phyloP scores from a whole-genome alignment of 495 filamentous ascomycete genomes.

The Aspergillus leporis region DNA sequence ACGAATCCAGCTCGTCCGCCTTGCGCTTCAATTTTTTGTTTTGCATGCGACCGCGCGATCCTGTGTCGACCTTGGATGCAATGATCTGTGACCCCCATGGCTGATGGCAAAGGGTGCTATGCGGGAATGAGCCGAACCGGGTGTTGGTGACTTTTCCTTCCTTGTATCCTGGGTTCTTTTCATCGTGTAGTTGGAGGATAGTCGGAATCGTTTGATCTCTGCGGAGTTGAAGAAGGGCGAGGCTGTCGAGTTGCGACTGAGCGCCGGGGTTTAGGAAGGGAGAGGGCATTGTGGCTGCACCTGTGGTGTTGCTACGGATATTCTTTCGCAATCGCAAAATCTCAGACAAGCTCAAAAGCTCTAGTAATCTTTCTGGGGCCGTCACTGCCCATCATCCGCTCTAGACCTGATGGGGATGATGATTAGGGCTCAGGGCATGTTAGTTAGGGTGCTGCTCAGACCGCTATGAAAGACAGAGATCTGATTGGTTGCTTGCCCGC shows the following conservation, averaged over 20 bases:
- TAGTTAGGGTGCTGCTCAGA: constrained; percentile 17
- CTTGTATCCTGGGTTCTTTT: constrained; percentile 66
- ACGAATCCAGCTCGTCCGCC: constrained; percentile 45
- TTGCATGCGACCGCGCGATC: constrained; percentile 63
- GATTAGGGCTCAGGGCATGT: constrained; percentile 41
- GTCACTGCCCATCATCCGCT: constrained; percentile 14
- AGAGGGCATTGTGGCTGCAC: constrained; percentile 46
- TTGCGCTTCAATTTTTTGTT: constrained; percentile 52
- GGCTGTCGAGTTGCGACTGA: constrained; percentile 51
- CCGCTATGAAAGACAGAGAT: constrained; percentile 21
- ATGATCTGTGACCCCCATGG: constrained; percentile 91
- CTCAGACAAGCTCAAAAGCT: constrained; percentile 4
- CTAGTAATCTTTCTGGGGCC: constrained; percentile 1
- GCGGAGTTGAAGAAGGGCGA: constrained; percentile 80
- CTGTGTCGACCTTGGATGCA: constrained; percentile 87
- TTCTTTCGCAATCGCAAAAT: constrained; percentile 7
- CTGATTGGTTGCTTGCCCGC: constrained; percentile 19
- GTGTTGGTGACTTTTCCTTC: constrained; percentile 89
- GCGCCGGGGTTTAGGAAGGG: constrained; percentile 71
- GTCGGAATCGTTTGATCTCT: constrained; percentile 78
- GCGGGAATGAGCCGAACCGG: constrained; percentile 92
- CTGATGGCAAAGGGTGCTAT: constrained; percentile 75
- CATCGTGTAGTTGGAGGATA: constrained; percentile 61
- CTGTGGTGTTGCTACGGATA: background rate
- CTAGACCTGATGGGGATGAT: constrained; percentile 20